Evolutionary conservation across 2,329 filamentous ascomycete species (phyloP).

Genomic region (Cordyceps tenuipes): DNA sequence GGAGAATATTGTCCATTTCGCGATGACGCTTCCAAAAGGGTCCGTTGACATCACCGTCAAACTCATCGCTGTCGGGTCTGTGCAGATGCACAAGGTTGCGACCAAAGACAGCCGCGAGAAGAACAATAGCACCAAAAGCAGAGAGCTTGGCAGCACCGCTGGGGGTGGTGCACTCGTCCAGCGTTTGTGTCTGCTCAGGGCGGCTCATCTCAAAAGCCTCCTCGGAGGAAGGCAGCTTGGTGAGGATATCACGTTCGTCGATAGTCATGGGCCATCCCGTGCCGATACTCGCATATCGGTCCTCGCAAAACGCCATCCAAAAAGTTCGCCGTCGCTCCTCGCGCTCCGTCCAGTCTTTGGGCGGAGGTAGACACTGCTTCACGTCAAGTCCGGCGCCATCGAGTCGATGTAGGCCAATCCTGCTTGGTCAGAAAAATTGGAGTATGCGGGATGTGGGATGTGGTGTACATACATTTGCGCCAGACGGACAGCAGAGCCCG

Average conservation of each 20-base stretch:
- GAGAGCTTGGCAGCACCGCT: constrained; percentile 68
- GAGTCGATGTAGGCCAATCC: constrained; percentile 85
- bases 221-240: constrained; percentile 74
- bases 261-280: constrained; percentile 96
- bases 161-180: constrained; percentile 62
- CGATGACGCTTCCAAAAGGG: constrained; percentile 95
- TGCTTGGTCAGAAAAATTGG: constrained; percentile 43
- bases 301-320: constrained; percentile 87
- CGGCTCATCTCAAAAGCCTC: constrained; percentile 77
- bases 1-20: constrained; percentile 77
- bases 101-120: constrained; percentile 86
- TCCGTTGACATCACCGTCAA: constrained; percentile 80
- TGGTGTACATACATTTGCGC: constrained; percentile 61
- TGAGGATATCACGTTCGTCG: constrained; percentile 85
- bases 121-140: constrained; percentile 67
- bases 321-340: constrained; percentile 90
- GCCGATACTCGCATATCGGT: constrained; percentile 89
- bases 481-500: constrained; percentile 71
- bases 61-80: constrained; percentile 71
- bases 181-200: constrained; percentile 60
- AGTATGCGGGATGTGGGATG: not conserved
- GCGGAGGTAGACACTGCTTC: constrained; percentile 79
- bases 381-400: constrained; percentile 80
- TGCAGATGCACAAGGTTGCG: constrained; percentile 87
- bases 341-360: constrained; percentile 86